Conservation (phyloP, 768 basidiomycete genomes). For the Sarcodon aspratus region DNA sequence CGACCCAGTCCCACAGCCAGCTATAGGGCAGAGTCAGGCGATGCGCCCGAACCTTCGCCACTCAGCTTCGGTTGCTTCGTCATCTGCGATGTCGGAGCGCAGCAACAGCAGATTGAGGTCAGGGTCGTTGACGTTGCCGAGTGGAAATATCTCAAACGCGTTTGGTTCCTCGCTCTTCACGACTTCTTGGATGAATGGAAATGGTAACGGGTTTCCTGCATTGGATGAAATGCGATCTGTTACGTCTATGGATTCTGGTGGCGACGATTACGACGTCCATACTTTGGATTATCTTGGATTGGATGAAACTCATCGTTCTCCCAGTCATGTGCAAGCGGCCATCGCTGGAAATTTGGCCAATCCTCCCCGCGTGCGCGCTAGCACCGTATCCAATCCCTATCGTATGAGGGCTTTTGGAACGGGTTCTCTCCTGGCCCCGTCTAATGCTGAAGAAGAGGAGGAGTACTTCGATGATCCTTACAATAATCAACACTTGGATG, state of each 20-base stretch:
- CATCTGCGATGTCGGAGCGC: slow-evolving; percentile 44
- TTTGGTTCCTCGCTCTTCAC: slow-evolving; percentile 87
- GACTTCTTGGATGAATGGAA: slow-evolving; percentile 71
- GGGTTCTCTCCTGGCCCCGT: slow-evolving; percentile 52
- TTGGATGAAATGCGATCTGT: slow-evolving; percentile 78
- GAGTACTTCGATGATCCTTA: slow-evolving; percentile 57
- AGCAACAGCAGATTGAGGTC: slow-evolving; percentile 75
- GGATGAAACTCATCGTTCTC: slow-evolving; percentile 65
- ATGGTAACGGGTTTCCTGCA: slow-evolving; percentile 46
- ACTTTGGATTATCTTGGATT: slow-evolving; percentile 95
- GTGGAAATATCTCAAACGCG: slow-evolving; percentile 56
- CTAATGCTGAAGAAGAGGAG: slow-evolving; percentile 59
- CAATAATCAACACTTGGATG: slow-evolving; percentile 46
- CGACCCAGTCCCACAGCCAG: slow-evolving; percentile 28
- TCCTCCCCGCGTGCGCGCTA: slow-evolving; percentile 75
- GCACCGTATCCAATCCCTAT: slow-evolving; percentile 91
- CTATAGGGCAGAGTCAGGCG: slow-evolving; percentile 28
- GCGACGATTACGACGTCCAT: slow-evolving; percentile 85
- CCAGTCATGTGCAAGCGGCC: slow-evolving; percentile 84
- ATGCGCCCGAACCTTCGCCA: slow-evolving; percentile 64
- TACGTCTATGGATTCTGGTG: slow-evolving; percentile 65
- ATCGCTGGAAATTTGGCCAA: slow-evolving; percentile 71
- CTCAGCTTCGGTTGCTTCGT: slow-evolving; percentile 56
- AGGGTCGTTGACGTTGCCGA: slow-evolving; percentile 82
- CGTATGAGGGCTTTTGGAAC: slow-evolving; percentile 49